Percentiles rank a stretch among this genome's conserved stretches.
Conservation (phyloP, 352 stramenopile species). For the Stephanocyclus meneghinianus region DNA sequence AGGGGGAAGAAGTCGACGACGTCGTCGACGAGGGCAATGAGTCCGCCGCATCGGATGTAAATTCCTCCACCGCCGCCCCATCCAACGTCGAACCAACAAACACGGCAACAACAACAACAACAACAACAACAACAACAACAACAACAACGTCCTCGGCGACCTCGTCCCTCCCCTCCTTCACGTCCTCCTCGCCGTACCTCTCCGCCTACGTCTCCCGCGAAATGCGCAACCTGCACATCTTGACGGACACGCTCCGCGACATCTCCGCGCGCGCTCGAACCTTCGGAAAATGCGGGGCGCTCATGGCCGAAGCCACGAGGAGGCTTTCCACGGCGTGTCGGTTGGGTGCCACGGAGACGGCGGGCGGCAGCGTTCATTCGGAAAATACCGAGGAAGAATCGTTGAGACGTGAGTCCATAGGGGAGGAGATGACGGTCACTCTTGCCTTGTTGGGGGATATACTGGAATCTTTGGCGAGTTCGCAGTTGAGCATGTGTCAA, state of each 20-base stretch:
- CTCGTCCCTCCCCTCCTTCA: slow-evolving; percentile 61
- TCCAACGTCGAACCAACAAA: neutral
- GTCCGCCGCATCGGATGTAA: neutral
- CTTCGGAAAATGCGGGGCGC: slow-evolving; percentile 72
- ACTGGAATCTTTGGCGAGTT: slow-evolving; percentile 76
- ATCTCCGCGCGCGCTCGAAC: slow-evolving; percentile 74
- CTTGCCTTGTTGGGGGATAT: slow-evolving; percentile 68
- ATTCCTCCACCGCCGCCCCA: neutral
- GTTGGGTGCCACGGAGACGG: slow-evolving; percentile 21
- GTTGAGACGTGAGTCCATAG: slow-evolving; percentile 59
- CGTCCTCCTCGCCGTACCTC: slow-evolving; percentile 79
- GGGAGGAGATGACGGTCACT: slow-evolving; percentile 71
- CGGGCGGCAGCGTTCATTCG: neutral
- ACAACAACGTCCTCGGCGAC: neutral
- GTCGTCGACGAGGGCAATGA: neutral
- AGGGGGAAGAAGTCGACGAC: neutral
- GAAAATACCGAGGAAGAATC: slow-evolving; percentile 42
- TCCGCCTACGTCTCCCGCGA: slow-evolving; percentile 77
- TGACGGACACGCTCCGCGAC: slow-evolving; percentile 72
- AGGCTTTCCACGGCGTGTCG: slow-evolving; percentile 66
- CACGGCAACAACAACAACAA: neutral
- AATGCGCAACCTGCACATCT: slow-evolving; percentile 64
- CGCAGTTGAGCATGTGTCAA: slow-evolving; percentile 74
- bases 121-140: neutral
- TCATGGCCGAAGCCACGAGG: slow-evolving; percentile 78